Conservation (phyloP, 2,329 filamentous ascomycete genomes). For the Ophiocordyceps camponoti-floridani region DNA sequence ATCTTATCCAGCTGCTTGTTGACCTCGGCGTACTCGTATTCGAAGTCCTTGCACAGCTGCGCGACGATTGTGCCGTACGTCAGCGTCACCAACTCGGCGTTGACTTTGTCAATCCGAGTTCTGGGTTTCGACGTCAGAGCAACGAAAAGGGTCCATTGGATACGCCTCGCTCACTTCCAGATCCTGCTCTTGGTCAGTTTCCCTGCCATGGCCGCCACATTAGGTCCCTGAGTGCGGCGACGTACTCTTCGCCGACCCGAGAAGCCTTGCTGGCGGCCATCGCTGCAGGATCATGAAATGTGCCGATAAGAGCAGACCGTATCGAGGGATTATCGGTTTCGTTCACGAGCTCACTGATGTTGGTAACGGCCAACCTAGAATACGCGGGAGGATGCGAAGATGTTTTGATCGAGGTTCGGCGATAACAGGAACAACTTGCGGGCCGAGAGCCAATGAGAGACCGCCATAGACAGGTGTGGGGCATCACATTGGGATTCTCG, state of each 20-base stretch:
- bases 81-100: slow-evolving; percentile 88
- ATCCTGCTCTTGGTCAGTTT: slow-evolving; percentile 40
- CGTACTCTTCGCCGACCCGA: slow-evolving; percentile 44
- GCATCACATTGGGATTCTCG: background rate
- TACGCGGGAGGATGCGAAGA: too few relatives aligned
- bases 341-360: too few relatives aligned
- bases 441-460: slow-evolving; percentile 14
- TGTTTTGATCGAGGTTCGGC: background rate
- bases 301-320: background rate
- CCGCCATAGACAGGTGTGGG: background rate
- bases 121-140: slow-evolving; percentile 25
- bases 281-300: slow-evolving; percentile 3
- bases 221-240: slow-evolving; percentile 4
- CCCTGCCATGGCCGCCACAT: background rate
- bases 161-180: slow-evolving; percentile 59
- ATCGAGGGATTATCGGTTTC: too few relatives aligned
- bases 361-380: too few relatives aligned
- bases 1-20: slow-evolving; percentile 98
- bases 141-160: slow-evolving; percentile 1
- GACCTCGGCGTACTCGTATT: slow-evolving; percentile 83
- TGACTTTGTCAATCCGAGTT: slow-evolving; percentile 92
- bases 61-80: slow-evolving; percentile 97
- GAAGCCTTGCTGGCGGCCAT: slow-evolving; percentile 45
- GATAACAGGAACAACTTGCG: slow-evolving; percentile 15
- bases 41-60: slow-evolving; percentile 91